Base-by-base conservation (phyloP, 2,329 filamentous ascomycete species). In the Sporothrix protearum region DNA sequence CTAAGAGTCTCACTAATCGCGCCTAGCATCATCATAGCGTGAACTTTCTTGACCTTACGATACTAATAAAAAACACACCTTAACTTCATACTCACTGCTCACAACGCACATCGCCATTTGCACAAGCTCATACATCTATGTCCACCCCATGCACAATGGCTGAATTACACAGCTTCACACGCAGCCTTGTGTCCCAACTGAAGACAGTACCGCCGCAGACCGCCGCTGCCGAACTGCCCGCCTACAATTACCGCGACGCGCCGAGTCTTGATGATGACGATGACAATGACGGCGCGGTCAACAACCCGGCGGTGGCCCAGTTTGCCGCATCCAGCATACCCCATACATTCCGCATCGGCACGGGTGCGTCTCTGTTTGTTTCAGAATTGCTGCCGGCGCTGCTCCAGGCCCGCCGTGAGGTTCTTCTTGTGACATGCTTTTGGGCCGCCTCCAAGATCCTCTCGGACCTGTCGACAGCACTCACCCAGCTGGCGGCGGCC, bases 311-410 rank as follows among this genome's bases (percentile, higher is more conserved):
- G 2, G 45, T 67, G 3, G 64, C 49, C 30, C 67, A 16, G 16
- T 81, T 90, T 70, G 80, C 87, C 71, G 84, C 83, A 5, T 82
- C 80, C 22, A 86, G 86, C 71, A 76, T 75, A 1, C 84, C 83
- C 0, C 80, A 78, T 22, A 81, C 81, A 5, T 85, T 90, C 73
- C 82, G 82, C 33, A 78, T 89, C 19, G 88, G 88, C 71, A 90
- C 86, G 0, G 88, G 89, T 6, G 81, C 84, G 22, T 85, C 84
- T 4, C 84, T 90, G 39, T 89, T 85, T 75, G 83, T 83, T 0
- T 80, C 82, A 51, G 80, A 82, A 3, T 82, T 93, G 7, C 80
- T 90, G 0, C 88, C 91, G 1, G 87, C 88, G 9, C 85, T 94
- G 89, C 71, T 76, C 12, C 36, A 70, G 3, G 74, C 77, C 1